Percentiles rank a stretch among this genome's conserved stretches.
Evolutionary conservation across 2,329 filamentous ascomycete genomes (phyloP).

Genomic region (Hawksworthiomyces lignivorus): DNA sequence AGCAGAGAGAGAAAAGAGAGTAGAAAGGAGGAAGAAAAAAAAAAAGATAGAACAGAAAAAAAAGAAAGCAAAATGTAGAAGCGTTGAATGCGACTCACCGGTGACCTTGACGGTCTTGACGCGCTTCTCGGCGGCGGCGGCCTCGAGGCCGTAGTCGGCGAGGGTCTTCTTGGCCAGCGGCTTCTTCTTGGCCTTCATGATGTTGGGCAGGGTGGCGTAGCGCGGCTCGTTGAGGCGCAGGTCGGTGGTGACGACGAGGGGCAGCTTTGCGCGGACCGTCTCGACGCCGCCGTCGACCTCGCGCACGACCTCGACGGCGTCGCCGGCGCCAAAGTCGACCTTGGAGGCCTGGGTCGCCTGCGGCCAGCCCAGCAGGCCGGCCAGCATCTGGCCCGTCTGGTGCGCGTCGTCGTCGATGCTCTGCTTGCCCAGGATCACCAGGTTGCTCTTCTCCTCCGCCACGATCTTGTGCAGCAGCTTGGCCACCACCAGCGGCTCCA

Average conservation of each 20-base stretch:
- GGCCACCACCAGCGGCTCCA: slow-evolving; percentile 86
- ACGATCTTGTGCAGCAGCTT: slow-evolving; percentile 80
- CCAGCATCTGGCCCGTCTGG: slow-evolving; percentile 98
- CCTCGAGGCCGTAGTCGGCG: slow-evolving; percentile 71
- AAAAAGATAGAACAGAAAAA: not conserved
- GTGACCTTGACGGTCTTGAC: slow-evolving; percentile 87
- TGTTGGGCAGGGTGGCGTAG: slow-evolving; percentile 92
- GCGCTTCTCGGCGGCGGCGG: slow-evolving; percentile 62
- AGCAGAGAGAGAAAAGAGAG: slow-evolving; percentile 1
- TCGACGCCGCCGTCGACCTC: slow-evolving; percentile 96
- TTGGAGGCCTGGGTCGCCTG: slow-evolving; percentile 91
- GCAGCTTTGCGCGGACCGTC: slow-evolving; percentile 77
- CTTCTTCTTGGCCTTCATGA: slow-evolving; percentile 99
- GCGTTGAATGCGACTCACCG: too few relatives aligned
- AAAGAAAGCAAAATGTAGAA: too few relatives aligned
- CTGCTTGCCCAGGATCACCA: slow-evolving; percentile 94
- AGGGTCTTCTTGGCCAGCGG: slow-evolving; percentile 86
- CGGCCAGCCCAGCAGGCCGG: slow-evolving; percentile 81
- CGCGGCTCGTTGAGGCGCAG: slow-evolving; percentile 88
- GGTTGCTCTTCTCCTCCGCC: slow-evolving; percentile 76
- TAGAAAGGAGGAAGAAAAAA: not conserved
- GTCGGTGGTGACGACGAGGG: slow-evolving; percentile 93
- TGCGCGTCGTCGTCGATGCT: slow-evolving; percentile 93
- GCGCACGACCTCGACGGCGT: slow-evolving; percentile 67
- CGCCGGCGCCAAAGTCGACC: slow-evolving; percentile 65